Percentiles rank a stretch among this genome's conserved stretches.
Conservation (phyloP, 1,284 basidiomycete genomes). For the Apiotrichum siamense region DNA sequence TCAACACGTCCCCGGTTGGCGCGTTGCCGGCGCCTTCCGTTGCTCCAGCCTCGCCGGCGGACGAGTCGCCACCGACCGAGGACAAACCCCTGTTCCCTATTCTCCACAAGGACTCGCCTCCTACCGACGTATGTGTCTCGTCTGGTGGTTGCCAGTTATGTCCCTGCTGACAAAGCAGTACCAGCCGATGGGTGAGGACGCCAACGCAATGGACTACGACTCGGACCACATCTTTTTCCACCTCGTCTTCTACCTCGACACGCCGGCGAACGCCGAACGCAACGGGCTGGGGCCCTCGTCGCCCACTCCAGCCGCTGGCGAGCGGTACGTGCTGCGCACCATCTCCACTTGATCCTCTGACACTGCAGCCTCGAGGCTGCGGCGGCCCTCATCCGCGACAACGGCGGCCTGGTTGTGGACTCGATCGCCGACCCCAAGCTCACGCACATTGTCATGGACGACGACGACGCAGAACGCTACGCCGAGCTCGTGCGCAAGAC, state of each 20-base stretch:
- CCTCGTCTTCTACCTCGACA: slow-evolving; percentile 81
- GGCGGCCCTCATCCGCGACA: slow-evolving; percentile 53
- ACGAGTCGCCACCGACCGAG: no score
- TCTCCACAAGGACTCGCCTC: not conserved
- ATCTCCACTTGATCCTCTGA: not conserved
- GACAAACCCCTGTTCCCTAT: slow-evolving; percentile 1
- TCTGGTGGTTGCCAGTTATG: no score
- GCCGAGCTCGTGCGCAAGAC: slow-evolving; percentile 63
- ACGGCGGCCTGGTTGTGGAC: slow-evolving; percentile 63
- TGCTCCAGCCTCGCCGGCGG: no score
- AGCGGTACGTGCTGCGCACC: slow-evolving; percentile 49
- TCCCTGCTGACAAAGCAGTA: no score
- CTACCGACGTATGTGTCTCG: slow-evolving; percentile 13
- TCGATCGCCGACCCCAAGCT: slow-evolving; percentile 66
- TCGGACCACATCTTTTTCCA: slow-evolving; percentile 62
- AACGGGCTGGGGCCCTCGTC: slow-evolving; percentile 56
- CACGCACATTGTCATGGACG: slow-evolving; percentile 75
- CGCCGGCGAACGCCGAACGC: slow-evolving; percentile 61
- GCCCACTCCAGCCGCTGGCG: slow-evolving; percentile 50
- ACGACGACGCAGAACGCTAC: slow-evolving; percentile 52
- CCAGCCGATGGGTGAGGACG: slow-evolving; percentile 60
- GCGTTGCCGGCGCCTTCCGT: not conserved
- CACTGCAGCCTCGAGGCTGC: slow-evolving; percentile 56
- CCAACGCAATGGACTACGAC: slow-evolving; percentile 66
- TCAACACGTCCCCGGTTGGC: not conserved